phyloP scores from a whole-genome alignment of 2,329 filamentous ascomycete species.

The Colletotrichum phormii region DNA sequence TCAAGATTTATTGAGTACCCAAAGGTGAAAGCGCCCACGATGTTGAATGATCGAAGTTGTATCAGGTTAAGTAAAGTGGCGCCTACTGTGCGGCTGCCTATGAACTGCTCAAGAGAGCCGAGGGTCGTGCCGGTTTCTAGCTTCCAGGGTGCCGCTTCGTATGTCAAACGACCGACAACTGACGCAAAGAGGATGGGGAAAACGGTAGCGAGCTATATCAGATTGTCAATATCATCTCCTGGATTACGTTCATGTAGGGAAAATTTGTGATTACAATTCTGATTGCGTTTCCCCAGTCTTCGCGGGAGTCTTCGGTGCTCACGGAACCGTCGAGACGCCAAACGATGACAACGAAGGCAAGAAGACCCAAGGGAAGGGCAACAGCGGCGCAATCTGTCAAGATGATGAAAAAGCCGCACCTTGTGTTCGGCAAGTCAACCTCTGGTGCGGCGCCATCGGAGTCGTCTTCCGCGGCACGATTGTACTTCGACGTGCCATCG shows the following conservation, averaged over 20 bases:
- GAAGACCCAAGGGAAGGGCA: too few relatives aligned
- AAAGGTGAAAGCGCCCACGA: conserved; percentile 45
- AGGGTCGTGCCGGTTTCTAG: conserved; percentile 44
- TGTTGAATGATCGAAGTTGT: conserved; percentile 41
- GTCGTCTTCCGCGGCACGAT: too few relatives aligned
- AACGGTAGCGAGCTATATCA: conserved; percentile 35
- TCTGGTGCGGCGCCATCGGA: accelerated
- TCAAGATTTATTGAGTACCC: conserved; percentile 43
- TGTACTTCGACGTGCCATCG: too few relatives aligned
- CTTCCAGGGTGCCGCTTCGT: conserved; percentile 42
- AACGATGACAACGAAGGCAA: too few relatives aligned
- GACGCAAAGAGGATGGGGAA: conserved; percentile 47
- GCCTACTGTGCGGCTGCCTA: conserved; percentile 46
- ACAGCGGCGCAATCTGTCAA: too few relatives aligned
- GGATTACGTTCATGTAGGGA: too few relatives aligned
- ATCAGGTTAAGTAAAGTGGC: conserved; percentile 42
- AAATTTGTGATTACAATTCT: too few relatives aligned
- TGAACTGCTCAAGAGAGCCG: conserved; percentile 43
- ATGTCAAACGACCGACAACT: conserved; percentile 42
- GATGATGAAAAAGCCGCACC: too few relatives aligned
- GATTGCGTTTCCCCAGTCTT: too few relatives aligned
- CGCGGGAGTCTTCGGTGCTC: too few relatives aligned
- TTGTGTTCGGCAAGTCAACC: too few relatives aligned
- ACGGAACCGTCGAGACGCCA: too few relatives aligned
- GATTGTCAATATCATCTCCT: not conserved